Evolutionary conservation across 768 basidiomycete genomes (phyloP).

Genomic region (Amanita rubescens): DNA sequence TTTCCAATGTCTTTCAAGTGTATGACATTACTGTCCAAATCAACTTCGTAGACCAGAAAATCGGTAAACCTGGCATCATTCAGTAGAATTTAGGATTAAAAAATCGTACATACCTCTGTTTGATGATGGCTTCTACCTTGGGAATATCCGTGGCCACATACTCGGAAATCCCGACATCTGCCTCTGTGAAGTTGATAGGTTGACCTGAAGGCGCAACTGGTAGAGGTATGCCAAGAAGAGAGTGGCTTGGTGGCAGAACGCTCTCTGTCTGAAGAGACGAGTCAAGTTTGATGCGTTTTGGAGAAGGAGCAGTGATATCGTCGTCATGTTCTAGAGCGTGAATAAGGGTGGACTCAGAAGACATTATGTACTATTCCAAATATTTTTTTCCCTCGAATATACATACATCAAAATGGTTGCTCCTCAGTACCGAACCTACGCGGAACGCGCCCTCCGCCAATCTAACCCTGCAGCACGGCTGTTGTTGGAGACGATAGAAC

Average conservation of each 20-base stretch:
- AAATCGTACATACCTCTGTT: conserved; percentile 66
- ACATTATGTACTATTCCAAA: conserved; percentile 21
- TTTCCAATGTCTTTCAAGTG: conserved; percentile 73
- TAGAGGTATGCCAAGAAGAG: conserved; percentile 51
- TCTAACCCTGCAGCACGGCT: conserved; percentile 71
- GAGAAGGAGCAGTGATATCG: conserved; percentile 32
- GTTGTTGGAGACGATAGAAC: conserved; percentile 74
- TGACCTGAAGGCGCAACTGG: conserved; percentile 43
- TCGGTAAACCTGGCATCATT: conserved; percentile 75
- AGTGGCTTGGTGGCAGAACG: conserved; percentile 69
- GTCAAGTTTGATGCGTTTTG: conserved; percentile 38
- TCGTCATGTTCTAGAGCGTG: conserved; percentile 50
- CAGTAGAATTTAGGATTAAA: not conserved
- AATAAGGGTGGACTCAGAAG: conserved; percentile 23
- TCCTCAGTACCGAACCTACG: conserved; percentile 47
- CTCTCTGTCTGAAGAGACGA: conserved; percentile 20
- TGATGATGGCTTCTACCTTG: conserved; percentile 87
- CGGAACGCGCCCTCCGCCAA: conserved; percentile 47
- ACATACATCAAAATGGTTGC: conserved; percentile 14
- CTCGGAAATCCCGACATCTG: conserved; percentile 86
- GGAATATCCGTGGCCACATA: conserved; percentile 68
- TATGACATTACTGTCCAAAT: conserved; percentile 70
- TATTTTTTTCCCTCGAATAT: not conserved
- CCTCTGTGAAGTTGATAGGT: conserved; percentile 58
- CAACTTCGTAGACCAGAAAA: conserved; percentile 91